phyloP scores from a whole-genome alignment of 768 basidiomycete species.

The Phlebiopsis flavidoalba region DNA sequence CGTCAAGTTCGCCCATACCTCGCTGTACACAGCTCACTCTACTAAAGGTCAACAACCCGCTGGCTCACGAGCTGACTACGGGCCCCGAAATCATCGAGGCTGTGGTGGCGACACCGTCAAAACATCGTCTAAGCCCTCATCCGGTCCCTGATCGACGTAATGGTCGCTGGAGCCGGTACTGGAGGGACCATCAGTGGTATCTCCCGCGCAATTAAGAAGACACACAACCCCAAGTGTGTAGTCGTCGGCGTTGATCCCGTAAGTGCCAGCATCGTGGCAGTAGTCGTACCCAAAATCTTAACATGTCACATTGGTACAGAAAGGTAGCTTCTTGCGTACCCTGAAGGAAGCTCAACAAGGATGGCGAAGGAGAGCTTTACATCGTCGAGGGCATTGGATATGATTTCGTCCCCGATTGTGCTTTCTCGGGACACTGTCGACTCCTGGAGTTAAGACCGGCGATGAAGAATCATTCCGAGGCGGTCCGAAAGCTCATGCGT shows the following conservation, averaged over 20 bases:
- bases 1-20: conserved; percentile 22
- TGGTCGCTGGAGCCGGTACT: conserved; percentile 88
- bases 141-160: conserved; percentile 72
- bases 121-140: conserved; percentile 53
- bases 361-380: conserved; percentile 50
- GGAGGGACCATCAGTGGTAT: conserved; percentile 94
- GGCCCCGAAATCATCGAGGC: conserved; percentile 90
- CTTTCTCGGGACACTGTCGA: conserved; percentile 68
- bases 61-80: conserved; percentile 87
- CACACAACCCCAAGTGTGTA: conserved; percentile 64
- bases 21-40: conserved; percentile 8
- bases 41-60: conserved; percentile 72
- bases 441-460: conserved; percentile 78
- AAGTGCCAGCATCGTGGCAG: conserved; percentile 23
- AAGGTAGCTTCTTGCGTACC: conserved; percentile 84
- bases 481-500: conserved; percentile 72
- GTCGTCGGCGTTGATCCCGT: conserved; percentile 93
- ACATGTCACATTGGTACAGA: conserved; percentile 33
- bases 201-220: conserved; percentile 73
- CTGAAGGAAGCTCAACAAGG: conserved; percentile 58
- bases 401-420: conserved; percentile 87
- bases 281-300: not conserved
- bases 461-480: conserved; percentile 79
- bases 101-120: conserved; percentile 59
- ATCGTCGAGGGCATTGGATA: conserved; percentile 96